Evolutionary conservation across 2,329 filamentous ascomycete genomes (phyloP).

Genomic region (Neoascochyta sp.): DNA sequence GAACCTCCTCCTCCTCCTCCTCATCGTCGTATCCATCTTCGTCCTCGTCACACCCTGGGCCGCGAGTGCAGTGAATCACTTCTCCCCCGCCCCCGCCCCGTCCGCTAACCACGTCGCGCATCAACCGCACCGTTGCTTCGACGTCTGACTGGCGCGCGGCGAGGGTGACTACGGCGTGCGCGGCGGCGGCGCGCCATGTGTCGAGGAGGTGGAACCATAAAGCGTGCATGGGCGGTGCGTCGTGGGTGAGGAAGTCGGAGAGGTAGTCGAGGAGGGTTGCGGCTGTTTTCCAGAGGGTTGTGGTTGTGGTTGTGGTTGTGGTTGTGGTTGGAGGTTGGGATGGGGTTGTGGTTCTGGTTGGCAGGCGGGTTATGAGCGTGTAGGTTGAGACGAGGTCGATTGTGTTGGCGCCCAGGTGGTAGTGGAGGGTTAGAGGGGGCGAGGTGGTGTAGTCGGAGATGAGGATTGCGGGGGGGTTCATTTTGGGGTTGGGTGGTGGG

Average conservation of each 20-base stretch:
- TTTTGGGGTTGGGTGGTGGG: constrained; percentile 2
- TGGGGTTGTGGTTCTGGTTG: neutral
- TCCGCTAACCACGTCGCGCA: no score
- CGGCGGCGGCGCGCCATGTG: constrained; percentile 5
- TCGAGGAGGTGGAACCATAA: constrained; percentile 30
- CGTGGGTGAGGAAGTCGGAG: constrained; percentile 22
- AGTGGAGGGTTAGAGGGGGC: constrained; percentile 9
- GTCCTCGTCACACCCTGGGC: no score
- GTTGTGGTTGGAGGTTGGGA: neutral
- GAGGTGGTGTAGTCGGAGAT: constrained; percentile 9
- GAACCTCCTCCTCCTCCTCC: no score
- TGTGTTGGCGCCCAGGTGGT: constrained; percentile 12
- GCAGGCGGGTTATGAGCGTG: constrained; percentile 3
- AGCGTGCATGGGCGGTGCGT: constrained; percentile 19
- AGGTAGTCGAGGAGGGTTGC: constrained; percentile 29
- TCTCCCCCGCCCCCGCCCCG: no score
- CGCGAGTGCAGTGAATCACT: no score
- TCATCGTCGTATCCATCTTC: no score
- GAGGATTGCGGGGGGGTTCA: constrained; percentile 11
- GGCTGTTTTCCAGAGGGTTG: constrained; percentile 14
- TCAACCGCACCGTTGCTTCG: constrained; percentile 1
- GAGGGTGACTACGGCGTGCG: neutral
- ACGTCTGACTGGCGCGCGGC: neutral
- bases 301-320: constrained; percentile 1
- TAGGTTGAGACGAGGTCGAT: constrained; percentile 15